Evolutionary conservation across 1,139 yeast species (phyloP).

Genomic region (Yamadazyma spencermartinsiae): DNA sequence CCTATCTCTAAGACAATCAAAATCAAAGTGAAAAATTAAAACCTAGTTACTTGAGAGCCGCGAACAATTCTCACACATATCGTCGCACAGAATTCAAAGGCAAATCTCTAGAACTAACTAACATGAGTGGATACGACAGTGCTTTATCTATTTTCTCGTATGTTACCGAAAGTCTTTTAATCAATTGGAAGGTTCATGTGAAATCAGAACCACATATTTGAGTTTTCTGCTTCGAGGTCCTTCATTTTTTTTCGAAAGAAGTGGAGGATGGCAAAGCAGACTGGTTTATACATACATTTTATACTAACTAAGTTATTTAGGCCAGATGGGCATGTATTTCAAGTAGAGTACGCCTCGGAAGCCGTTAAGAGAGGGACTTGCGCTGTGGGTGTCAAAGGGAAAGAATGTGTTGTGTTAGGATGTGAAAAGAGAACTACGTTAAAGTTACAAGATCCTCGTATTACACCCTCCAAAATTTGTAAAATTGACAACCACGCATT

Average conservation of each 20-base stretch:
- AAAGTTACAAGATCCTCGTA: slow-evolving; percentile 93
- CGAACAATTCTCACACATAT: too few species aligned
- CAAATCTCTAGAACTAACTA: slow-evolving; percentile 10
- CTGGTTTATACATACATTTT: too few species aligned
- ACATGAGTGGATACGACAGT: slow-evolving; percentile 98
- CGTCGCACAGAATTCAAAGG: slow-evolving; percentile 9
- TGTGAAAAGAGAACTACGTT: slow-evolving; percentile 96
- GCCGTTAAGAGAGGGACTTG: slow-evolving; percentile 99
- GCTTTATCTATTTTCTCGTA: slow-evolving; percentile 96
- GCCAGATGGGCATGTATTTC: slow-evolving; percentile 99
- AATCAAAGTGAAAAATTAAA: slow-evolving; percentile 1
- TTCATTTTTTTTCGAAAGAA: too few species aligned
- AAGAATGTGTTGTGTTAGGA: slow-evolving; percentile 84
- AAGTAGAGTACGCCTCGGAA: slow-evolving; percentile 96
- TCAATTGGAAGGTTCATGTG: too few species aligned
- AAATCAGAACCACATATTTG: not conserved
- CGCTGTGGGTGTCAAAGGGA: slow-evolving; percentile 95
- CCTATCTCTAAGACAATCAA: too few species aligned
- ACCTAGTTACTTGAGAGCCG: too few species aligned
- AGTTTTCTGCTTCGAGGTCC: too few species aligned
- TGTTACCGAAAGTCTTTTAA: too few species aligned
- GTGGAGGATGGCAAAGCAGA: too few species aligned
- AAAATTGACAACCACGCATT: slow-evolving; percentile 88
- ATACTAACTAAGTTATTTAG: slow-evolving; percentile 36
- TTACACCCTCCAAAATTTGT: slow-evolving; percentile 92